Percentiles rank a stretch among this genome's conserved stretches.
Conservation (phyloP, 108 stramenopile species). For the Skeletonema marinoi region DNA sequence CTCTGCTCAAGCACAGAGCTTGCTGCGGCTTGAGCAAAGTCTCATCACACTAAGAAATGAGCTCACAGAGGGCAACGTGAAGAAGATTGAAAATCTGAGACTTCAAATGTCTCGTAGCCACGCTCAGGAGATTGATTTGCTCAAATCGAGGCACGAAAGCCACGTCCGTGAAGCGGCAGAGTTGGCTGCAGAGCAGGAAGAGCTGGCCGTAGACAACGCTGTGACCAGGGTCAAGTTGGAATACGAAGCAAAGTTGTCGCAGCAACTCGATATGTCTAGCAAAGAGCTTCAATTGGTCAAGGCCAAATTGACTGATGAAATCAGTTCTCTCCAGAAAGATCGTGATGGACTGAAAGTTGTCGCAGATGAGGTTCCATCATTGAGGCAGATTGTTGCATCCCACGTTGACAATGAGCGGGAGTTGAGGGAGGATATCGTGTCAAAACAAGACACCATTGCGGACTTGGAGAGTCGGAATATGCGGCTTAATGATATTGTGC, state of each 20-base stretch:
- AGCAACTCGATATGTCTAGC: conserved; percentile 3
- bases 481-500: neutral
- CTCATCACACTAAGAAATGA: conserved; percentile 17
- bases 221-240: conserved; percentile 15
- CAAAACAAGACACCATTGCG: conserved; percentile 6
- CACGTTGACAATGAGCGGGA: conserved; percentile 10
- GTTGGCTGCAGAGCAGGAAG: conserved; percentile 21
- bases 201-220: conserved; percentile 33
- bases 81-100: conserved; percentile 9
- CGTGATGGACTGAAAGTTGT: neutral
- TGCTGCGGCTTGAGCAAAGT: conserved; percentile 13
- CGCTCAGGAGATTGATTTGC: conserved; percentile 24
- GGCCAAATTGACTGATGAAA: conserved; percentile 14
- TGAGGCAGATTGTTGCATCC: conserved; percentile 6
- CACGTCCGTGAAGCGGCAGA: conserved; percentile 10
- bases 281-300: conserved; percentile 4
- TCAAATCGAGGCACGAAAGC: conserved; percentile 38
- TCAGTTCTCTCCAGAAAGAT: conserved; percentile 13
- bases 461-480: conserved; percentile 27
- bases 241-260: conserved; percentile 25
- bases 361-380: conserved; percentile 19
- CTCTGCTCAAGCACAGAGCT: neutral
- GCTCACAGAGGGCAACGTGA: conserved; percentile 10
- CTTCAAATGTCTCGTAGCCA: conserved; percentile 14
- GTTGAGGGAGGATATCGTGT: conserved; percentile 15